phyloP scores from a whole-genome alignment of 2,329 filamentous ascomycete species.

The Botryosphaeria agaves region DNA sequence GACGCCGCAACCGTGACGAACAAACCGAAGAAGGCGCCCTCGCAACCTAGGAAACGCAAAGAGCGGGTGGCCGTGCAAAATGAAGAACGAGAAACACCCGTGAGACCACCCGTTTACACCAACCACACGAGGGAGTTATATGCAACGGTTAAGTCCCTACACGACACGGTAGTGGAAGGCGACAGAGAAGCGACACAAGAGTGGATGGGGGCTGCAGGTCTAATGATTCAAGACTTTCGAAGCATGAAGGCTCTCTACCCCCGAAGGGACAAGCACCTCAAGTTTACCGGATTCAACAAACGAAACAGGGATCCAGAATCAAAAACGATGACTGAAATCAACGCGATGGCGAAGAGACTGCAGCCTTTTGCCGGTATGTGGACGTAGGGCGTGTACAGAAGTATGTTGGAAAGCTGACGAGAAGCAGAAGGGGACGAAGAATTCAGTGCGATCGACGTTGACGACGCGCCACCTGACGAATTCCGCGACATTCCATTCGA shows the following conservation, averaged over 20 bases:
- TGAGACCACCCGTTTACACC: no score
- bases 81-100: no score
- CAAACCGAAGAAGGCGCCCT: no score
- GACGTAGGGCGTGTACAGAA: no score
- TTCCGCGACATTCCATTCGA: conserved; percentile 70
- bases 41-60: no score
- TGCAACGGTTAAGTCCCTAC: no score
- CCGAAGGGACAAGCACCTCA: conserved; percentile 26
- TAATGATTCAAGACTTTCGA: conserved; percentile 41
- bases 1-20: no score
- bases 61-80: no score
- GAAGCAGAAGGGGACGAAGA: conserved; percentile 9
- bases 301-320: conserved; percentile 4
- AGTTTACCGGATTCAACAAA: conserved; percentile 24
- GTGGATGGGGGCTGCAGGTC: conserved; percentile 41
- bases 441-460: conserved; percentile 4
- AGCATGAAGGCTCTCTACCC: conserved; percentile 43
- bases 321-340: conserved; percentile 11
- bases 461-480: conserved; percentile 23
- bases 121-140: no score
- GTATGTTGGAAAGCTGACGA: no score
- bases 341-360: conserved; percentile 23
- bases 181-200: conserved; percentile 32
- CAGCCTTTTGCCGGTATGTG: conserved; percentile 12
- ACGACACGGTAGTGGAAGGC: no score